Base-by-base conservation (phyloP, 106 monocot species). In the Alisma plantagoaquatica region DNA sequence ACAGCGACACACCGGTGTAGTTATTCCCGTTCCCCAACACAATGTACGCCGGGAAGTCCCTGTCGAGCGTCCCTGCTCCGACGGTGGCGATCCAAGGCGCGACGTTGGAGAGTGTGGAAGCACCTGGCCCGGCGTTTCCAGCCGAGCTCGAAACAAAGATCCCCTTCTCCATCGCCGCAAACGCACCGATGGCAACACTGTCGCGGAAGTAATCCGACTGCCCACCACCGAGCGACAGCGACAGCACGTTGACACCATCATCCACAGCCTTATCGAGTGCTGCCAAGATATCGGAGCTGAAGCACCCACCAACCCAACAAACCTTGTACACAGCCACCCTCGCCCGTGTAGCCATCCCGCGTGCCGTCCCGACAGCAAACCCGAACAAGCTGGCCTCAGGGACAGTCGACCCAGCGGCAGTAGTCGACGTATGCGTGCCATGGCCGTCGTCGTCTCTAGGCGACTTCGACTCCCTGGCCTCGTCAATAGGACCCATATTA, bases 61-160 rank as follows among this genome's bases (percentile, higher is more conserved):
- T 78, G 64, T 99, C 98, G 14, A 99, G 29, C 0, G 98, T 99
- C 0, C 98, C 98, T 10, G 90, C 98, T 0, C 98, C 98, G 27
- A 99, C 82, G 15, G 98, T 99, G 29, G 90, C 82, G 69, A 99
- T 82, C 98, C 98, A 99, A 5, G 98, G 98, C 15, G 98, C 85
- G 15, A 73, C 69, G 63, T 99, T 99, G 28, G 90, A 86, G 41
- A 99, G 73, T 2, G 76, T 77, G 10, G 78, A 61, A 1, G 66
- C 19, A 3, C 57, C 68, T 0, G 98, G 98, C 10, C 98, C 98
- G 16, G 85, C 67, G 44, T 99, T 99, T 0, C 98, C 98, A 2
- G 98, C 98, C 1, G 98, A 99, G 74, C 82, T 90, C 15, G 98
- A 99, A 20, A 90, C 79, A 28, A 99, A 51, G 8, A 99, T 72